Evolutionary conservation across 108 stramenopile species (phyloP), one percentile per base, ranked within the genome.

Genomic region (Chaetoceros tenuissimus): DNA sequence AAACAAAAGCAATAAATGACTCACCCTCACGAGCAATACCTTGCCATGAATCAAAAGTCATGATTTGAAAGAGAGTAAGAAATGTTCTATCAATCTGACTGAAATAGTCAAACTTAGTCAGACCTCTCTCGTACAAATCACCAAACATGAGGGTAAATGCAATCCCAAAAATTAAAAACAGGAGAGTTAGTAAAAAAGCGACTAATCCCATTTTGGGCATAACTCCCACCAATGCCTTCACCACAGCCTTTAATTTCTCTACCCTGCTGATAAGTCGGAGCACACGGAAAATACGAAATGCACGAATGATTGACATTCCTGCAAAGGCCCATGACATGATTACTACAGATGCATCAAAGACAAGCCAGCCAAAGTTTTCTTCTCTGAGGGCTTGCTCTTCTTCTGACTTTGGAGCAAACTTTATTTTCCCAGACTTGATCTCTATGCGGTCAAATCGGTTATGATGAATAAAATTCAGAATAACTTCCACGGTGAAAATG

Each of bases 121-220:
- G n/a, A 17, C 62, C 69, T 3, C 60, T 53, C 13, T 52, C 30
- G 21, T 63, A 47, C 29, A 63, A 59, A 0, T 74, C 59, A 29
- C 67, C 70, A 58, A 74, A 87, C 3, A 82, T 77, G 28, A 66
- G 66, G 2, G 81, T 82, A 31, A 80, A 80, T 30, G 84, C 55
- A n/a, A 88, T 81, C 0, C 78, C 76, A 60, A 78, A 88, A 23
- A 88, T 75, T 55, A 78, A 88, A 57, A 88, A 80, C 3, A 88
- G 61, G 22, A 88, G 73, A 21, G 66, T 1, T 45, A 88, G 59
- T 24, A 88, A 68, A 31, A 63, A 34, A 0, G 51, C 54, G 66
- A 88, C 84, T 0, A 79, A 80, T 24, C 60, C 57, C 78, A 88
- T 80, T 44, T 81, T 63, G 23, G 87, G 87, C 55, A 84, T 57